phyloP scores from a whole-genome alignment of 2,329 filamentous ascomycete species.

The Beauveria brongniartii region DNA sequence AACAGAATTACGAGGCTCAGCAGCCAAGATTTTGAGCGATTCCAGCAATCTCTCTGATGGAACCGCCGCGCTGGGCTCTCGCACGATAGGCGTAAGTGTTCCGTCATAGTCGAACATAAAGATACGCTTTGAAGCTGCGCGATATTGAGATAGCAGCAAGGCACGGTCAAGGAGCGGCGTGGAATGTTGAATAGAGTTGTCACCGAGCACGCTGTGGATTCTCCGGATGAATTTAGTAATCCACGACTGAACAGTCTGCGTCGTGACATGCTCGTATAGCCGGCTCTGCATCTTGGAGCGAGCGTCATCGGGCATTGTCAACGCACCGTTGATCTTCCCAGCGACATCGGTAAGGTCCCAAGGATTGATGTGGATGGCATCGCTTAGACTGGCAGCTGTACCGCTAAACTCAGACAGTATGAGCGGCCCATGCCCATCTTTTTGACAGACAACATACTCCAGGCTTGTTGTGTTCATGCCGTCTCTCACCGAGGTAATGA shows the following conservation, averaged over 20 bases:
- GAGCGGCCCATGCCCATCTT: constrained; percentile 74
- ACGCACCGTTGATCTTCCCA: constrained; percentile 69
- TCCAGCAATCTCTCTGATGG: constrained; percentile 77
- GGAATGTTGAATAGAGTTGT: constrained; percentile 63
- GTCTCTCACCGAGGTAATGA: constrained; percentile 92
- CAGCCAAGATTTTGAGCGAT: constrained; percentile 69
- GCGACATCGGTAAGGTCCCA: constrained; percentile 87
- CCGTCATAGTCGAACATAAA: constrained; percentile 99
- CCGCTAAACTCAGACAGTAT: constrained; percentile 97
- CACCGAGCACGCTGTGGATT: constrained; percentile 70
- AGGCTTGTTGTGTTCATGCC: constrained; percentile 97
- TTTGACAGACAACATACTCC: constrained; percentile 90
- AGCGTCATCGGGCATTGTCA: constrained; percentile 63
- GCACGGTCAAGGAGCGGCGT: constrained; percentile 77
- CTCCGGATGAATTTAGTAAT: constrained; percentile 71
- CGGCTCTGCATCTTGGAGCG: constrained; percentile 62
- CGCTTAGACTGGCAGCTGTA: constrained; percentile 75
- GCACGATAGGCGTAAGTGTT: constrained; percentile 90
- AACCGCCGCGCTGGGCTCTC: constrained; percentile 80
- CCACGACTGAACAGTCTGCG: constrained; percentile 82
- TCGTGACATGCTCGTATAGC: constrained; percentile 77
- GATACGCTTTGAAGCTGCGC: constrained; percentile 65
- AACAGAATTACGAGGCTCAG: constrained; percentile 77
- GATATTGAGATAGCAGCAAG: constrained; percentile 65
- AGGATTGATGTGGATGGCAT: constrained; percentile 92